These are phyloP conservation scores for Misopates orontium DNA, from an alignment of 257 asterid genomes.

Conservation along the genomic window DNA sequence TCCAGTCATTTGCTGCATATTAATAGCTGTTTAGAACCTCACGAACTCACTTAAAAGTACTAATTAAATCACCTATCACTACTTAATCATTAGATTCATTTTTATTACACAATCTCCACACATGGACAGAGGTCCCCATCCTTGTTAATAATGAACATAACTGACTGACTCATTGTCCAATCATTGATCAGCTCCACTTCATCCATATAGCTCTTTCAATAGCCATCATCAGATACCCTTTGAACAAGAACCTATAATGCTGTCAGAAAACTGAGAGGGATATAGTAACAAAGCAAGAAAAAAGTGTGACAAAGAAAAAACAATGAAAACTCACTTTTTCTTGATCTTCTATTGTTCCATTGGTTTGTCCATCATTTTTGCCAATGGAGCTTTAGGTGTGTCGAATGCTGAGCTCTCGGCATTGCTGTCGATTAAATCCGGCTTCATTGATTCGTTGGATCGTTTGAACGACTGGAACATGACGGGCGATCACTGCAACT, in stretches of 20 bases:
- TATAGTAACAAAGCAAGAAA: background rate
- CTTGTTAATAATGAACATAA: slow-evolving; percentile 31
- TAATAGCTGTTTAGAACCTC: slow-evolving; percentile 53
- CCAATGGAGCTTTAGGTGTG: slow-evolving; percentile 35
- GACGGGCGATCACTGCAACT: slow-evolving; percentile 43
- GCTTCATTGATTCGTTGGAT: slow-evolving; percentile 54
- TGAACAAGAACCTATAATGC: slow-evolving; percentile 42
- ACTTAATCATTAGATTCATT: slow-evolving; percentile 43
- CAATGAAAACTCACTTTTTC: slow-evolving; percentile 35
- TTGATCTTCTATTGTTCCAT: slow-evolving; percentile 53
- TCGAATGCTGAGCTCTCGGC: slow-evolving; percentile 39
- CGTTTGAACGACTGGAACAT: slow-evolving; percentile 51
- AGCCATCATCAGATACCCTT: slow-evolving; percentile 26
- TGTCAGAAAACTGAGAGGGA: slow-evolving; percentile 28
- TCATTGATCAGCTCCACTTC: slow-evolving; percentile 26
- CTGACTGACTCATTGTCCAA: slow-evolving; percentile 49
- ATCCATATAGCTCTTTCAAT: slow-evolving; percentile 40
- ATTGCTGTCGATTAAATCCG: slow-evolving; percentile 50
- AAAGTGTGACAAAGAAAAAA: slow-evolving; percentile 8
- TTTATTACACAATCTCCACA: slow-evolving; percentile 34
- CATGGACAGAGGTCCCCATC: slow-evolving; percentile 49
- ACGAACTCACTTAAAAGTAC: slow-evolving; percentile 40
- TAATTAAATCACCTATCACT: slow-evolving; percentile 27
- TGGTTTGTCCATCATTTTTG: slow-evolving; percentile 43
- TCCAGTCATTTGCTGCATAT: slow-evolving; percentile 45